A percentile compares a stretch with the other conserved stretches of the same genome.
phyloP scores from a whole-genome alignment of 768 basidiomycete species.

The Pleurotus giganteus region DNA sequence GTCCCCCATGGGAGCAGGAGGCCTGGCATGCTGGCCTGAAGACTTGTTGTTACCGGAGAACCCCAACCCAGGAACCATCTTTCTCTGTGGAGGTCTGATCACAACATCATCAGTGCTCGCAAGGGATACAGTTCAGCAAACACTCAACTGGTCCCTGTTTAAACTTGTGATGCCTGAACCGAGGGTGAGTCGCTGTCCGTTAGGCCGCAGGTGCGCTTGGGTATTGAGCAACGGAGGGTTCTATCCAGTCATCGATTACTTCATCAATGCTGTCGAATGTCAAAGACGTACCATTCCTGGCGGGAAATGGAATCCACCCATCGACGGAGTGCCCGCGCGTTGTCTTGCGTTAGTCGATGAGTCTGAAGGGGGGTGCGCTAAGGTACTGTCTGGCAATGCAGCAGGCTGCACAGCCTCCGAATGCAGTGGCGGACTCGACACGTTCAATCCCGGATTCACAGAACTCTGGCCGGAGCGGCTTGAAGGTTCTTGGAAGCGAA shows the following conservation, averaged over 20 bases:
- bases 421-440: background rate
- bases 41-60: background rate
- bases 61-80: conserved; percentile 2
- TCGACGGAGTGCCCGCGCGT: conserved; percentile 31
- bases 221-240: conserved; percentile 11
- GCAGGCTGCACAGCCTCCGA: background rate
- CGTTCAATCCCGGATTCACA: background rate
- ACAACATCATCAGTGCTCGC: background rate
- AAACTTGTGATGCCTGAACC: background rate
- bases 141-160: background rate
- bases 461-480: background rate
- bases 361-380: background rate
- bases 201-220: conserved; percentile 1
- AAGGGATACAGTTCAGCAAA: background rate
- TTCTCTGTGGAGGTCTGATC: conserved; percentile 22
- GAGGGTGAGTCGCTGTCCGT: conserved; percentile 7
- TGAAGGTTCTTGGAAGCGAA: background rate
- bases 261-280: background rate
- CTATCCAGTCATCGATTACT: background rate
- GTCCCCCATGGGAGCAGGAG: conserved; percentile 12
- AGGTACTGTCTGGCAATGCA: background rate
- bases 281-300: conserved; percentile 37
- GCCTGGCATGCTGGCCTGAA: no score
- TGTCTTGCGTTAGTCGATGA: conserved; percentile 10
- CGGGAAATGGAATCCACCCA: conserved; percentile 51